These are phyloP conservation scores for Venturia aucupariae DNA, from an alignment of 2,329 filamentous ascomycete species.

Conservation along the genomic window DNA sequence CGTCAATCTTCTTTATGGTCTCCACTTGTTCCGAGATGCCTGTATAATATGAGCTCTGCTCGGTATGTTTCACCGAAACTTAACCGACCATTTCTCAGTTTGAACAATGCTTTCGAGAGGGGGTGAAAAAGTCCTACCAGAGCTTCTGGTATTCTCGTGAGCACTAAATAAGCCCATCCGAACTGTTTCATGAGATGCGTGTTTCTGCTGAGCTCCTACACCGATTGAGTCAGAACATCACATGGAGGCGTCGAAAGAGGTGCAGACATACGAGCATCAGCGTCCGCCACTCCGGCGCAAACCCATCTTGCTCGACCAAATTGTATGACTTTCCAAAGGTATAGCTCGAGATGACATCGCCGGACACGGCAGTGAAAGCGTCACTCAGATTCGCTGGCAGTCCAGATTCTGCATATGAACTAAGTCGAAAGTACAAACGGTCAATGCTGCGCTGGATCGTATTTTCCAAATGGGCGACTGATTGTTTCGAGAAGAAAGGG, in stretches of 20 bases:
- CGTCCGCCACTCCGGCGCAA: slow-evolving; percentile 16
- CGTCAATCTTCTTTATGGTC: slow-evolving; percentile 12
- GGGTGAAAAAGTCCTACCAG: slow-evolving; percentile 22
- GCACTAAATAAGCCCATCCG: slow-evolving; percentile 17
- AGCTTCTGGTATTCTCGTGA: slow-evolving; percentile 17
- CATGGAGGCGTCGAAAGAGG: neutral
- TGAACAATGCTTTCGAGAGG: slow-evolving; percentile 21
- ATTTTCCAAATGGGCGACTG: slow-evolving; percentile 19
- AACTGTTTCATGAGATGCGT: slow-evolving; percentile 24
- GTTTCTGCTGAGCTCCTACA: slow-evolving; percentile 21
- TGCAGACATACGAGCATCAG: slow-evolving; percentile 14
- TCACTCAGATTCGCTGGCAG: slow-evolving; percentile 13
- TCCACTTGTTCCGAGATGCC: slow-evolving; percentile 18
- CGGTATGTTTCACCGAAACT: slow-evolving; percentile 17
- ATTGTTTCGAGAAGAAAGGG: slow-evolving; percentile 28
- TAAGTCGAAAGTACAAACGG: slow-evolving; percentile 9
- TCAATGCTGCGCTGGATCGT: slow-evolving; percentile 17
- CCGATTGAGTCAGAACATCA: neutral
- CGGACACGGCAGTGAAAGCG: slow-evolving; percentile 17
- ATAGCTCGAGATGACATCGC: slow-evolving; percentile 20
- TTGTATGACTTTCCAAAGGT: slow-evolving; percentile 20
- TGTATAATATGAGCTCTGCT: neutral
- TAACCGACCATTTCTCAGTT: slow-evolving; percentile 20
- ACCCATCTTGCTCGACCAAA: slow-evolving; percentile 19
- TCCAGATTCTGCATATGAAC: neutral